Conservation (phyloP, 805 yeast genomes). For the Monosporozyma servazzii region DNA sequence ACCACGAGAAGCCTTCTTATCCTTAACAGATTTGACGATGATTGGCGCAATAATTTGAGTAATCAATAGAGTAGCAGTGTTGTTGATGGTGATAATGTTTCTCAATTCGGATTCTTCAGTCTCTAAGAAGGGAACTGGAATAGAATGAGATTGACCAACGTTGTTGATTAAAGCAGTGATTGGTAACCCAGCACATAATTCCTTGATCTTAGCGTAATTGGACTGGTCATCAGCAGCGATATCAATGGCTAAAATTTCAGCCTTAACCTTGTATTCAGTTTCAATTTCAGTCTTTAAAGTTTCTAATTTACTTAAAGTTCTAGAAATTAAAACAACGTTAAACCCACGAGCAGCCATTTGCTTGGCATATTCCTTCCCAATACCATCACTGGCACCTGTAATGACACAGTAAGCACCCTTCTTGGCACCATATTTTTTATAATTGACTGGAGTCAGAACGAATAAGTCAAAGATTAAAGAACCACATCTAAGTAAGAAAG, state of each 20-base stretch:
- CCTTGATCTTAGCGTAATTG: constrained; percentile 46
- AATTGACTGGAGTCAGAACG: constrained; percentile 50
- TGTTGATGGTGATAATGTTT: constrained; percentile 77
- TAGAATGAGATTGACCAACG: constrained; percentile 89
- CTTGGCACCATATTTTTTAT: constrained; percentile 64
- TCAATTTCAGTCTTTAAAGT: constrained; percentile 54
- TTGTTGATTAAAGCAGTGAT: constrained; percentile 79
- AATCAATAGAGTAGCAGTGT: constrained; percentile 70
- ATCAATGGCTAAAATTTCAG: constrained; percentile 68
- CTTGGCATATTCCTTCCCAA: constrained; percentile 82
- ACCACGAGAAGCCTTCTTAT: constrained; percentile 39
- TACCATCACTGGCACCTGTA: constrained; percentile 96
- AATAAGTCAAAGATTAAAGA: constrained; percentile 55
- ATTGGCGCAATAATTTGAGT: constrained; percentile 72
- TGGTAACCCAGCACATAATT: constrained; percentile 41
- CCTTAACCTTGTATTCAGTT: constrained; percentile 48
- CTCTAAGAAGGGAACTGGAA: constrained; percentile 88
- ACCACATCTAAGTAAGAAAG: constrained; percentile 38
- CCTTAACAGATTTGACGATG: constrained; percentile 46
- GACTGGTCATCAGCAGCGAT: constrained; percentile 52
- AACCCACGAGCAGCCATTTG: constrained; percentile 84
- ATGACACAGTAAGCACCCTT: constrained; percentile 81
- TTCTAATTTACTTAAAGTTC: constrained; percentile 73
- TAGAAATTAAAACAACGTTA: constrained; percentile 72
- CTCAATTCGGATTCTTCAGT: constrained; percentile 67